Conservation (phyloP, 1,139 yeast genomes). For the Blastobotrys serpentis region DNA sequence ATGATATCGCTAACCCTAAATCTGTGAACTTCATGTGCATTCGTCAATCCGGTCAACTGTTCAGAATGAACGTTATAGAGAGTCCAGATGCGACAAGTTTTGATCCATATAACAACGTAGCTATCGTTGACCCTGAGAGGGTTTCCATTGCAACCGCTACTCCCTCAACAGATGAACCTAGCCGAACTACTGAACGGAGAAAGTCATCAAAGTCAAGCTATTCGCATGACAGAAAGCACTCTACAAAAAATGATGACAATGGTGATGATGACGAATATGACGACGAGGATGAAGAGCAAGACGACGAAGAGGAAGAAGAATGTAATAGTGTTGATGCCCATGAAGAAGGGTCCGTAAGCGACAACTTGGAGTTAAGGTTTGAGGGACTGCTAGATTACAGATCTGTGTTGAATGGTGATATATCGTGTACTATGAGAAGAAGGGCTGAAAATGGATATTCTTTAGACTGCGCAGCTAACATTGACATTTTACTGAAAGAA, state of each 20-base stretch:
- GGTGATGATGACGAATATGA: constrained; percentile 20
- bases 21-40: constrained; percentile 72
- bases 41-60: constrained; percentile 86
- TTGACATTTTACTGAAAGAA: constrained; percentile 54
- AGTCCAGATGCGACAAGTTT: constrained; percentile 63
- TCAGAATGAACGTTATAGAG: constrained; percentile 73
- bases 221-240: constrained; percentile 18
- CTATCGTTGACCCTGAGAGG: constrained; percentile 66
- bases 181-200: constrained; percentile 3
- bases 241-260: background rate
- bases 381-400: constrained; percentile 29
- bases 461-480: constrained; percentile 63
- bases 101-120: constrained; percentile 69
- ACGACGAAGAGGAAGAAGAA: constrained; percentile 22
- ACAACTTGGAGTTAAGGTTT: constrained; percentile 10
- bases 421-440: constrained; percentile 51
- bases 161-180: background rate
- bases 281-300: constrained; percentile 21
- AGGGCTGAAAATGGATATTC: constrained; percentile 77
- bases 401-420: constrained; percentile 35
- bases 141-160: constrained; percentile 30
- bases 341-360: constrained; percentile 31
- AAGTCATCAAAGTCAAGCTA: constrained; percentile 8
- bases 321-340: constrained; percentile 15
- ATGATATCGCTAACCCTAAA: constrained; percentile 45